Evolutionary conservation across 176 grass and related monocot genomes (phyloP).

Genomic region (Raddia guianensis): DNA sequence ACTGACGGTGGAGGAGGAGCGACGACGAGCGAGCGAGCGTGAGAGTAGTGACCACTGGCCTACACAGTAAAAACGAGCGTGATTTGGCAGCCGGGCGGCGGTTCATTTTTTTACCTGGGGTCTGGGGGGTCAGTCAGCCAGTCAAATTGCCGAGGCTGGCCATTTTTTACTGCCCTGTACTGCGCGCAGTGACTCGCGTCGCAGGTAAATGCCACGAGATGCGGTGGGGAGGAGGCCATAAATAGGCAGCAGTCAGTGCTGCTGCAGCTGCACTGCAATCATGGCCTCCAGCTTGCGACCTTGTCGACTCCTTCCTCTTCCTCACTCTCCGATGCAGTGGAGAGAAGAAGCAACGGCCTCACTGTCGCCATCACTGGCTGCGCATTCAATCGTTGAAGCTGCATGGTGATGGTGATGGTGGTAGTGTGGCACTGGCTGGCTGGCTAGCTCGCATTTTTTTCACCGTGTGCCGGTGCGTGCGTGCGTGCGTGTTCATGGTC

Average conservation of each 20-base stretch:
- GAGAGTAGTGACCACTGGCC: too few species aligned
- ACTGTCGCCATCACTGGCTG: too few species aligned
- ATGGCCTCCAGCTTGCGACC: conserved; percentile 13
- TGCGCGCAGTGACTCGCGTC: not conserved
- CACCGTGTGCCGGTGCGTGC: not conserved
- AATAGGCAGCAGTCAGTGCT: conserved; percentile 30
- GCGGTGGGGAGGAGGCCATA: not conserved
- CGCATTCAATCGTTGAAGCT: too few species aligned
- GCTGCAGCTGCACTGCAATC: not conserved
- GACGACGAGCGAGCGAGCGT: too few species aligned
- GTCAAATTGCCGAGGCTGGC: not conserved
- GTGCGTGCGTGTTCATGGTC: not conserved
- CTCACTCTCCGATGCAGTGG: not conserved
- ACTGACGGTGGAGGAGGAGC: not conserved
- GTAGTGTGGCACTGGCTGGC: too few species aligned
- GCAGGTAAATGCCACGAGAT: not conserved
- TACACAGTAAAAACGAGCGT: not conserved
- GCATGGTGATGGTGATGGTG: too few species aligned
- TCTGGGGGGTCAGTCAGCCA: not conserved
- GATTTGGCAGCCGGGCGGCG: not conserved
- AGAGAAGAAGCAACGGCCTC: conserved; percentile 22
- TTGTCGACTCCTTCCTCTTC: not conserved
- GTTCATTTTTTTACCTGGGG: not conserved
- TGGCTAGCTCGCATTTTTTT: not conserved
- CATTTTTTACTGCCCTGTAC: not conserved